Evolutionary conservation across 225 moss, liverwort and hornwort genomes (phyloP).

Genomic region (Rhytidiadelphus loreus): DNA sequence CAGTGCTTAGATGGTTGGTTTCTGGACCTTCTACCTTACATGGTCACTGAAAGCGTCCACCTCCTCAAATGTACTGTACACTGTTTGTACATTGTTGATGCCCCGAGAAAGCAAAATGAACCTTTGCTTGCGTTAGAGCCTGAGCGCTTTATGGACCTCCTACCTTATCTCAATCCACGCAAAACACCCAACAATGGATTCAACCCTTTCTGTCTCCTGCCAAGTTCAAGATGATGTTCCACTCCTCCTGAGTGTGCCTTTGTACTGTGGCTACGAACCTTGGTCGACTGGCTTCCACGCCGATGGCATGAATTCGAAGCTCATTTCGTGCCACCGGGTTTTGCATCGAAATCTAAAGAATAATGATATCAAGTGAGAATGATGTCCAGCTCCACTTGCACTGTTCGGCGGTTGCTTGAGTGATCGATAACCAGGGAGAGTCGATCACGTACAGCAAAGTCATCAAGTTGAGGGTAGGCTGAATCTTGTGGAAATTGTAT

Average conservation of each 20-base stretch:
- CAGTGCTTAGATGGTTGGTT: no score
- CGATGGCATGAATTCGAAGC: not conserved
- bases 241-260: not conserved
- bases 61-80: not conserved
- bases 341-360: not conserved
- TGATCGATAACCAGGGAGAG: not conserved
- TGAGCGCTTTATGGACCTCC: not conserved
- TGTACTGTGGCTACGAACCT: not conserved
- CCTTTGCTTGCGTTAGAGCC: not conserved
- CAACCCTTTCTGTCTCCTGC: not conserved
- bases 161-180: not conserved
- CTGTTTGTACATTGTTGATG: not conserved
- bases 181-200: not conserved
- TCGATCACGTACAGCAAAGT: not conserved
- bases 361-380: not conserved
- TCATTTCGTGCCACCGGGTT: not conserved
- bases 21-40: no score
- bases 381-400: not conserved
- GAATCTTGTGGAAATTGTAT: not conserved
- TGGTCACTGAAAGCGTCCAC: not conserved
- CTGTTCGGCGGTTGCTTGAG: not conserved
- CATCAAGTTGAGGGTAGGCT: not conserved
- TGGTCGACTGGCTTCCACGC: not conserved
- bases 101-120: not conserved
- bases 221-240: not conserved